Evolutionary conservation across 495 filamentous ascomycete species (phyloP).

Genomic region (Tetracladium setigerum): DNA sequence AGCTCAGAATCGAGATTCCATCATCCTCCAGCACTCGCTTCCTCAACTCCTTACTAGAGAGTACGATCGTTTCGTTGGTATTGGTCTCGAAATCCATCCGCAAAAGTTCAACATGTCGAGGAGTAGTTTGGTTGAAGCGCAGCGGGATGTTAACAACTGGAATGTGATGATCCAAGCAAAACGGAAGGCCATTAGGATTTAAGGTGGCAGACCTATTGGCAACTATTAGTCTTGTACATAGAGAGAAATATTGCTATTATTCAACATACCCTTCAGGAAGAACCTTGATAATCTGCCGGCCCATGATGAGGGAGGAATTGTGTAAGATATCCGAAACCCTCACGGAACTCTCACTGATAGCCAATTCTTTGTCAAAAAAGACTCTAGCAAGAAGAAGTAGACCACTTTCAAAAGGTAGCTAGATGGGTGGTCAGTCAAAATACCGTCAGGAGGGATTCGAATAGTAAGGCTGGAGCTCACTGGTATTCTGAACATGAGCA

Average conservation of each 20-base stretch:
- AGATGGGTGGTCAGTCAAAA: conserved; percentile 17
- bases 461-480: conserved; percentile 34
- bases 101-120: conserved; percentile 75
- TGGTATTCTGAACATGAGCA: conserved; percentile 88
- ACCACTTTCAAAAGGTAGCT: conserved; percentile 62
- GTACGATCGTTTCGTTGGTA: conserved; percentile 65
- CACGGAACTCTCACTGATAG: conserved; percentile 81
- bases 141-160: conserved; percentile 66
- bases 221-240: conserved; percentile 8
- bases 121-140: conserved; percentile 84
- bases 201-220: conserved; percentile 67
- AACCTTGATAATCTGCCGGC: conserved; percentile 94
- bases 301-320: conserved; percentile 86
- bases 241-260: background rate
- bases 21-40: conserved; percentile 39
- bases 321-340: conserved; percentile 79
- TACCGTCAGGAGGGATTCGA: background rate
- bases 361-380: conserved; percentile 82
- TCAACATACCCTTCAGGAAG: conserved; percentile 78
- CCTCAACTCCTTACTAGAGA: conserved; percentile 66
- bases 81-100: conserved; percentile 78
- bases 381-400: conserved; percentile 61
- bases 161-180: conserved; percentile 64
- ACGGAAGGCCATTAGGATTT: conserved; percentile 68
- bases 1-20: conserved; percentile 47